Conservation (phyloP, 129 eudicot species). For the Calendula officinalis region DNA sequence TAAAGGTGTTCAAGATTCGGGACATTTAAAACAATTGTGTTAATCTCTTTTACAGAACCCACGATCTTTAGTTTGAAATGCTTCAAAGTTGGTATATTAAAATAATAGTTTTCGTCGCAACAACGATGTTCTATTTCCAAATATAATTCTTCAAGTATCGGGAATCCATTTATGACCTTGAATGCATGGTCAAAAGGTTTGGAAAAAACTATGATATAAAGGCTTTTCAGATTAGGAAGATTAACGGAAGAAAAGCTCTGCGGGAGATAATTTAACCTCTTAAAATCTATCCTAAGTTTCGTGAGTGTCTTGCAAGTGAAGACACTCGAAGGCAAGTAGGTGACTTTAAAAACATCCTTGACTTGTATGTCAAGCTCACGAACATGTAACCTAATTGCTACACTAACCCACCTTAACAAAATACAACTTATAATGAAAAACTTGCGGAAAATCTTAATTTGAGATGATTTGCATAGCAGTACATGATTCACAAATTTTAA, state of each 20-base stretch:
- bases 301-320: slow-evolving; percentile 24
- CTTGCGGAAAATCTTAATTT: no score
- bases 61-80: background rate
- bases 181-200: background rate
- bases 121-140: background rate
- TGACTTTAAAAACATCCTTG: background rate
- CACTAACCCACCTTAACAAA: slow-evolving; percentile 3
- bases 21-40: slow-evolving; percentile 10
- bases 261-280: background rate
- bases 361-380: slow-evolving; percentile 13
- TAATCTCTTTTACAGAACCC: background rate
- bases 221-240: slow-evolving; percentile 12
- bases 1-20: slow-evolving; percentile 20
- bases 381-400: slow-evolving; percentile 20
- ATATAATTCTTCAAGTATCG: slow-evolving; percentile 16
- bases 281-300: background rate
- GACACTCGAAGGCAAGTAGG: background rate
- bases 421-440: no score
- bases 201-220: background rate
- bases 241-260: background rate
- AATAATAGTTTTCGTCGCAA: background rate
- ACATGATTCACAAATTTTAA: slow-evolving; percentile 8
- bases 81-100: slow-evolving; percentile 16
- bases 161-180: slow-evolving; percentile 8
- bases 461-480: background rate